Conservation (phyloP, 2,329 filamentous ascomycete genomes). For the Apiospora aurea region DNA sequence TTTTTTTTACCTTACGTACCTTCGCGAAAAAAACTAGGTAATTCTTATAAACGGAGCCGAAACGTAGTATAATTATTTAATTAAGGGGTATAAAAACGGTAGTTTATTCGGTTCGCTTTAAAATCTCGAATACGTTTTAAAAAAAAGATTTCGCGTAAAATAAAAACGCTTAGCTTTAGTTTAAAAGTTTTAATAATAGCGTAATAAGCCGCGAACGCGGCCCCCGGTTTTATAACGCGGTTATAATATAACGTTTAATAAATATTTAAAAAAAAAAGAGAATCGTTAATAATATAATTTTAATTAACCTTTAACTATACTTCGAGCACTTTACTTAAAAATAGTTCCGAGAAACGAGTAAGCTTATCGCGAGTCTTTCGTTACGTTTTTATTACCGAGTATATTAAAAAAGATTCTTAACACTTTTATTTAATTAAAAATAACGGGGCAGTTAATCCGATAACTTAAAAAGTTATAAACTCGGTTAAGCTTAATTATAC, state of each 20-base stretch:
- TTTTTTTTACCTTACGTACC: neutral
- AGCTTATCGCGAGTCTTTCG: slow-evolving; percentile 5
- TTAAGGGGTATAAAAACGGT: neutral
- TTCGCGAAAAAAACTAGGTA: slow-evolving; percentile 10
- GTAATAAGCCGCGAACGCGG: neutral
- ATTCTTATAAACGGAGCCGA: neutral
- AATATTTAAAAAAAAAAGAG: neutral
- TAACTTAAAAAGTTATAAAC: neutral
- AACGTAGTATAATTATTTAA: neutral
- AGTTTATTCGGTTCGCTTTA: neutral
- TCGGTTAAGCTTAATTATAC: neutral
- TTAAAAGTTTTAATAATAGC: slow-evolving; percentile 7
- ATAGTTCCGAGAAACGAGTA: slow-evolving; percentile 12
- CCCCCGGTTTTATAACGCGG: neutral
- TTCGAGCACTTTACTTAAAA: slow-evolving; percentile 4
- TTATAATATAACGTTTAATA: neutral
- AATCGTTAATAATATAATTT: neutral
- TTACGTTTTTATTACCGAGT: neutral
- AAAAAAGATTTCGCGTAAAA: slow-evolving; percentile 7
- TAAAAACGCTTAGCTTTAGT: neutral
- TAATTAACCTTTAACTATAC: neutral
- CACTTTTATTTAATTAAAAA: neutral
- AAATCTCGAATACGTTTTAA: neutral
- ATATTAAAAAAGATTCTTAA: neutral
- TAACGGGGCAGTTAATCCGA: neutral